Base-by-base conservation (phyloP, 139 green algal genomes). In the Coelastrella sp. region DNA sequence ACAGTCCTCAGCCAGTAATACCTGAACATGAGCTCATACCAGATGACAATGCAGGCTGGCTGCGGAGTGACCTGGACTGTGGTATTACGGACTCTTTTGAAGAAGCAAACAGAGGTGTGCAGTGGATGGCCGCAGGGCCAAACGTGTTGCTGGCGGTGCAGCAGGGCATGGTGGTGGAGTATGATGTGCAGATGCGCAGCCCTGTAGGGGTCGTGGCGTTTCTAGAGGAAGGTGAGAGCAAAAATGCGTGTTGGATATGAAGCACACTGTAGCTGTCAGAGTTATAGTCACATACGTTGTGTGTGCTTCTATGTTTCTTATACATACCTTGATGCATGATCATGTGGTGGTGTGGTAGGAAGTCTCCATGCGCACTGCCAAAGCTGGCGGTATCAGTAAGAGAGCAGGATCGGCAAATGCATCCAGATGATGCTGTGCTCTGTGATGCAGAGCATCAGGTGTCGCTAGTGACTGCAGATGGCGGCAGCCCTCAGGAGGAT, bases 1-100 rank as follows among this genome's bases (percentile, higher is more conserved):
- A 32, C 0, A 5, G 81, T 5, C 93, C 94, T 0, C 62, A 68
- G 11, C 84, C 89, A 2, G 35, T 96, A 4, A 81, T 87, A 2
- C 89, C 89, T 1, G 86, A 90, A 50, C 88, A 95, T 6, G 89
- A 96, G 87, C 82, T 95, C 15, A 85, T 97, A 35, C 92, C 88
- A 62, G 92, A 96, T 74, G 84, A 89, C 0, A 41, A 72, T 8
- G 89, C 85, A 6, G 92, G 94, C 48, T 95, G 93, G 92, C 81
- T 95, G 43, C 93, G 92, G 84, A 88, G 60, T 59, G 74, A 89
- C 43, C 51, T 93, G 32, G 91, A 93, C 66, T 92, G 89, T 76
- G 85, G 63, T 13, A 37, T 59, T 63, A 73, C 79, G 79, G 53
- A 40, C 13, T 57, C 73, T 8, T 41, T n/a, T 23, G 76, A 64